A percentile compares a stretch with the other conserved stretches of the same genome.
Conservation (phyloP, 2,329 filamentous ascomycete genomes). For the Thielaviopsis populi region DNA sequence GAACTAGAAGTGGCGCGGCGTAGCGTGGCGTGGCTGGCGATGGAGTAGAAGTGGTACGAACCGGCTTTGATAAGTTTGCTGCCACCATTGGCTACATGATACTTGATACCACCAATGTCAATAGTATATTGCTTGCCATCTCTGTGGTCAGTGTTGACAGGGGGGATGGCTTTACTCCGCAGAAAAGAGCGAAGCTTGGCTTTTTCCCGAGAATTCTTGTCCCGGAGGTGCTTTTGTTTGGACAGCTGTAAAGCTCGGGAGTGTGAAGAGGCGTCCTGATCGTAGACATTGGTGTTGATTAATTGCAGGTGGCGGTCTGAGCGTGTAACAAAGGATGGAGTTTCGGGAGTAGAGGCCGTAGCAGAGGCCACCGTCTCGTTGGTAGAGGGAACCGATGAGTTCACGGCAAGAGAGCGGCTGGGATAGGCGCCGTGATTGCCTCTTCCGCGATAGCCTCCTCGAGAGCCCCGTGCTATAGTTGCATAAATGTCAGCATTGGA, state of each 20-base stretch:
- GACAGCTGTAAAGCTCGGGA: constrained; percentile 24
- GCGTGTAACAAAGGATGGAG: constrained; percentile 47
- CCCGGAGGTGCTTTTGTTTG: constrained; percentile 6
- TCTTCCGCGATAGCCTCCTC: constrained; percentile 24
- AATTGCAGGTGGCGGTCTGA: constrained; percentile 66
- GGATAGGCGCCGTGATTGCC: constrained; percentile 17
- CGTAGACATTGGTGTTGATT: constrained; percentile 55
- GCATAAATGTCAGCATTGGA: not conserved
- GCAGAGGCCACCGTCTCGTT: constrained; percentile 22
- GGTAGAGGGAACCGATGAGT: constrained; percentile 23
- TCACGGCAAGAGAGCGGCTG: constrained; percentile 14
- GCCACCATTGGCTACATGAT: constrained; percentile 58
- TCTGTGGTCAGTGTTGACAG: constrained; percentile 6
- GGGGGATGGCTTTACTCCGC: constrained; percentile 1
- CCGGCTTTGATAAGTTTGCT: constrained; percentile 65
- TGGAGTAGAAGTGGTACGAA: constrained; percentile 33
- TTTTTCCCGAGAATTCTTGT: constrained; percentile 7
- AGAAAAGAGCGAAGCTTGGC: constrained; percentile 10
- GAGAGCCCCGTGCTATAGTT: constrained; percentile 19
- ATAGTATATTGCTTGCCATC: constrained; percentile 13
- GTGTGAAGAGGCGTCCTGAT: not conserved
- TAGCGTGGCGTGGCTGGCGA: too few species aligned
- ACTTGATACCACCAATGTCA: constrained; percentile 53
- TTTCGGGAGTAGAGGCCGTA: constrained; percentile 20
- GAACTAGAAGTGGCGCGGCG: constrained; percentile 24